Conservation (phyloP, 139 green algal species). For the Coelastrella sp. region DNA sequence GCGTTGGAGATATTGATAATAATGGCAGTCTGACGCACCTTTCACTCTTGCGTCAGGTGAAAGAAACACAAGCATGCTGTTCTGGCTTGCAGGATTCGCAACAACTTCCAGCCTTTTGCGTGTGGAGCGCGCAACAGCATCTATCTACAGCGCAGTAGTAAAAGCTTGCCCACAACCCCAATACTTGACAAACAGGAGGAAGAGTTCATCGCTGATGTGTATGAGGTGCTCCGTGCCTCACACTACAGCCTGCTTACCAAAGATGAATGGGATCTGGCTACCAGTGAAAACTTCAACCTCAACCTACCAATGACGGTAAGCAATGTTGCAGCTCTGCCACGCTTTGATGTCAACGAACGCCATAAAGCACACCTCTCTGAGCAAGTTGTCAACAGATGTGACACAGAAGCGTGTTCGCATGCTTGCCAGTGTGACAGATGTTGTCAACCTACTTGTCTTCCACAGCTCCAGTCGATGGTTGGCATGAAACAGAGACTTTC, state of each 20-base stretch:
- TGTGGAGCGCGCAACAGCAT: constrained; percentile 40
- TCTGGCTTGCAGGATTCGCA: constrained; percentile 37
- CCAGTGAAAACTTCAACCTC: constrained; percentile 76
- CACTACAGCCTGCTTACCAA: constrained; percentile 73
- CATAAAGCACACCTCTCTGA: no score
- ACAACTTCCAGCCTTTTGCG: constrained; percentile 57
- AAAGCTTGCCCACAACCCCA: constrained; percentile 25
- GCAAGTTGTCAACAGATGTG: no score
- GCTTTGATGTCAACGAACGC: no score
- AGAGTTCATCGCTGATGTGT: constrained; percentile 68
- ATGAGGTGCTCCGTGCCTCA: constrained; percentile 63
- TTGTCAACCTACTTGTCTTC: background rate
- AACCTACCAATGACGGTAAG: constrained; percentile 19
- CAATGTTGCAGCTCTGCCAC: background rate
- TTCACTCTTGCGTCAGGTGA: background rate
- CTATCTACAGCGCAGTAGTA: constrained; percentile 46
- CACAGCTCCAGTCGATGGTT: no score
- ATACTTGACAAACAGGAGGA: constrained; percentile 66
- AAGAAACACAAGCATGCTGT: background rate
- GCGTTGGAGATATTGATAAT: background rate
- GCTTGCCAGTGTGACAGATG: no score
- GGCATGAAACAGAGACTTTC: no score
- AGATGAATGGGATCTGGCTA: constrained; percentile 72
- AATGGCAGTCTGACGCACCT: background rate
- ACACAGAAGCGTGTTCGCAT: no score